These are phyloP conservation scores for Talaromyces liani DNA, from an alignment of 495 filamentous ascomycete species.

Conservation along the genomic window DNA sequence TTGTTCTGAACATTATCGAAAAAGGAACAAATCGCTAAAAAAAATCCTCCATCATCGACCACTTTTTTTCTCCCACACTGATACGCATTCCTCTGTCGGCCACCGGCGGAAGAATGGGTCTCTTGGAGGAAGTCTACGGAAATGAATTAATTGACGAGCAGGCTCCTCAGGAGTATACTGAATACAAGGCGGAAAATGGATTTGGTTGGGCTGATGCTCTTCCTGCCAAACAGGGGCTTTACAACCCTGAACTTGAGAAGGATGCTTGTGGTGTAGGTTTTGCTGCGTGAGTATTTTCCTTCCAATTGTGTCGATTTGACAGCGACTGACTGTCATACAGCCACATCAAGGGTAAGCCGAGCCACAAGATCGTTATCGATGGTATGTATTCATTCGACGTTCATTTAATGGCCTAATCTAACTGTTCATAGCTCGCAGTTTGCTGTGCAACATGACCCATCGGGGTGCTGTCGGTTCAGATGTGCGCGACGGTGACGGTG, in stretches of 20 bases:
- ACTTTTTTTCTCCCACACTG: constrained; percentile 2
- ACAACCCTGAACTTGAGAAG: constrained; percentile 94
- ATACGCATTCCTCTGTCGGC: constrained; percentile 33
- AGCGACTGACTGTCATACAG: constrained; percentile 35
- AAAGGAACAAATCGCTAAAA: neutral
- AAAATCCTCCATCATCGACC: neutral
- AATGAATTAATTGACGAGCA: constrained; percentile 54
- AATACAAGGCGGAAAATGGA: constrained; percentile 83
- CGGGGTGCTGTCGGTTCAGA: constrained; percentile 97
- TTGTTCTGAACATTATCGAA: neutral
- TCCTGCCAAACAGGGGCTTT: constrained; percentile 95
- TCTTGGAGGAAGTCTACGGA: constrained; percentile 58
- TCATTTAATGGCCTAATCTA: constrained; percentile 1
- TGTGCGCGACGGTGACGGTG: constrained; percentile 94
- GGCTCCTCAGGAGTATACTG: constrained; percentile 57
- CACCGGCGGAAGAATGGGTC: constrained; percentile 58
- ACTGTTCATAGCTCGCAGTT: constrained; percentile 62
- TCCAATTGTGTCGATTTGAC: neutral
- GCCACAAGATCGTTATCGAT: constrained; percentile 99
- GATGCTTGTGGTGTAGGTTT: constrained; percentile 99
- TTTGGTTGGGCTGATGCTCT: constrained; percentile 91
- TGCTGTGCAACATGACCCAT: constrained; percentile 99
- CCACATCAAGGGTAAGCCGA: constrained; percentile 94
- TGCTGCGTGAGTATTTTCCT: constrained; percentile 67
- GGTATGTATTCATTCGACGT: constrained; percentile 47